Conservation (phyloP, 2,329 filamentous ascomycete species). For the Kalaharituber pfeilii region DNA sequence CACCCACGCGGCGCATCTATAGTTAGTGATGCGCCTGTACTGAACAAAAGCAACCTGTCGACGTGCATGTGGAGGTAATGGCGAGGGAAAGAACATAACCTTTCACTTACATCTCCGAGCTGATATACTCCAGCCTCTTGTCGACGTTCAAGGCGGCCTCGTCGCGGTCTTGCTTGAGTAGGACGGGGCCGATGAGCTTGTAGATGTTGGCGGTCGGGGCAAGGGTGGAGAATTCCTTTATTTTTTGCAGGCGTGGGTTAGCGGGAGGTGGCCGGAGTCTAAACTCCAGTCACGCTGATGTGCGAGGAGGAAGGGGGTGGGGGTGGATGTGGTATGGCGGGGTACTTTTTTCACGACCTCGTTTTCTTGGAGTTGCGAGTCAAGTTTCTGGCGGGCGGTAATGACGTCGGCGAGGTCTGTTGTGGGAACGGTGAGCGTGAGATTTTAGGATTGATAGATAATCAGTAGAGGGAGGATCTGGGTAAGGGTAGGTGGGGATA, state of each 20-base stretch:
- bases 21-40: not conserved
- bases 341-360: slow-evolving; percentile 61
- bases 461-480: not conserved
- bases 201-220: slow-evolving; percentile 77
- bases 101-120: slow-evolving; percentile 65
- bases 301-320: not conserved
- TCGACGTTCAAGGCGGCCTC: slow-evolving; percentile 87
- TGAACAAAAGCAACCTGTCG: not conserved
- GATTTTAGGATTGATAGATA: not conserved
- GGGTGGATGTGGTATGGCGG: slow-evolving; percentile 8
- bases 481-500: not conserved
- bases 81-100: not conserved
- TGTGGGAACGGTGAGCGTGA: not conserved
- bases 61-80: not conserved
- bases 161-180: slow-evolving; percentile 82
- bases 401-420: slow-evolving; percentile 64
- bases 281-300: too few relatives aligned
- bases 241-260: too few relatives aligned
- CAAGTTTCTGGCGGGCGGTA: slow-evolving; percentile 70
- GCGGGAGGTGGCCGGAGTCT: too few relatives aligned
- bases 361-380: slow-evolving; percentile 90
- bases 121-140: slow-evolving; percentile 77
- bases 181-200: slow-evolving; percentile 81
- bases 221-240: slow-evolving; percentile 63
- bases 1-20: slow-evolving; percentile 5